phyloP scores from a whole-genome alignment of 2,329 filamentous ascomycete species.

The Aquanectria penicillioides region DNA sequence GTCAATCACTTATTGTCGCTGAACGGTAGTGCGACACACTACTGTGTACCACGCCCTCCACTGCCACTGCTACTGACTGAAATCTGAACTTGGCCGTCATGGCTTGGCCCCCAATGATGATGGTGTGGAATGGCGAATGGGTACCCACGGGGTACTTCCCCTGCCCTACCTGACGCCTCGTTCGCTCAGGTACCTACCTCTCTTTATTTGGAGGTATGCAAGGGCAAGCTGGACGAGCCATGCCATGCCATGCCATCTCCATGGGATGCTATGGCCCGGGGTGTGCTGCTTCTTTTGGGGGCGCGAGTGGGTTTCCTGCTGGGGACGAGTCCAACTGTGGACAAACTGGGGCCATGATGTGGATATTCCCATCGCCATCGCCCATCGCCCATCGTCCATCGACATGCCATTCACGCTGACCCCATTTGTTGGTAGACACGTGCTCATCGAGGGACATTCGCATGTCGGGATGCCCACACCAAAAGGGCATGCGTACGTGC shows the following conservation, averaged over 20 bases:
- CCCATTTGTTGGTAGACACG: slow-evolving; percentile 19
- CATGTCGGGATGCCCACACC: not conserved
- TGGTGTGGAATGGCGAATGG: not conserved
- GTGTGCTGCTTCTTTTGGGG: slow-evolving; percentile 16
- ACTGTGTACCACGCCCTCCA: slow-evolving; percentile 1
- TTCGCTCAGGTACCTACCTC: not conserved
- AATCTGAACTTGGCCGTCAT: slow-evolving; percentile 3
- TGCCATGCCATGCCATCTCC: slow-evolving; percentile 5
- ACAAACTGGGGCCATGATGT: slow-evolving; percentile 14
- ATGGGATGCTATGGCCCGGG: too few species aligned
- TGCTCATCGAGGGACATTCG: slow-evolving; percentile 10
- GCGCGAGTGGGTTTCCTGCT: not conserved
- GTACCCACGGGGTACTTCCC: slow-evolving; percentile 10
- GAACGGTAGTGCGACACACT: too few species aligned
- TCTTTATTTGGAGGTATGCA: slow-evolving; percentile 22
- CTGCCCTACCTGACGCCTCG: slow-evolving; percentile 15
- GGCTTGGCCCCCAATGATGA: slow-evolving; percentile 19
- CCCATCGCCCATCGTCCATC: slow-evolving; percentile 21
- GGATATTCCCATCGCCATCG: slow-evolving; percentile 22
- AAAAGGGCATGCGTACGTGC: not conserved
- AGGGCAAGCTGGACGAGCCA: slow-evolving; percentile 15
- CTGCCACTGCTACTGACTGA: not conserved
- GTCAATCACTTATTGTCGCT: not conserved
- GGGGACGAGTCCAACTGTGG: slow-evolving; percentile 9
- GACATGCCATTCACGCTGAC: slow-evolving; percentile 23